Evolutionary conservation across 2,329 filamentous ascomycete species (phyloP), one percentile per base, ranked within the genome.

Genomic region (Nigrospora osmanthi): DNA sequence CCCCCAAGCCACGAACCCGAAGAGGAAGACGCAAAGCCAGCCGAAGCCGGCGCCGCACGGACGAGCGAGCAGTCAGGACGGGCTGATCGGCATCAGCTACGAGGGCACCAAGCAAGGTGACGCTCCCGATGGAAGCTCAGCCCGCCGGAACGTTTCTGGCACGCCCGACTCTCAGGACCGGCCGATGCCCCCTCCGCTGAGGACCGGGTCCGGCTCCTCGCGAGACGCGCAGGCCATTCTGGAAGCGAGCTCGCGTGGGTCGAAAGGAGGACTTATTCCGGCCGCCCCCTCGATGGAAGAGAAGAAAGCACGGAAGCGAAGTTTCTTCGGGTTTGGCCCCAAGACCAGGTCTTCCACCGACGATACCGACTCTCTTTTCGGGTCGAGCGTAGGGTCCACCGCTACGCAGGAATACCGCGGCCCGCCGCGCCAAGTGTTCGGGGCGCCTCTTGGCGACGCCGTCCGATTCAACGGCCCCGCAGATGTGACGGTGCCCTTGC

Each of bases 141-240:
- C 60, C 1, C 64, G 65, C 42, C 53, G 57, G n/a, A 48, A 53
- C 40, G 55, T 53, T 39, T 55, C 53, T 1, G 51, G 47, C 6
- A 59, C 59, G 13, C 60, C 60, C 14, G 60, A 63, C 16, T 47
- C 50, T 23, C 45, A 48, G 14, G 60, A 60, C 11, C 56, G 50
- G 36, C 33, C 60, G 15, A 64, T 65, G 12, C 33, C 15, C 66
- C 72, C 23, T 48, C 55, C 64, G 33, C 62, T 69, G 31, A 70
- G 75, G 49, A 62, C 63, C n/a, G 96, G 96, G 43, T 28, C 96
- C 91, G 1, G 87, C 74, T 1, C 90, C 91, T 4, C 42, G 2
- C 90, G 83, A 47, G 93, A 96, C 59, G 83, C 85, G 14, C 80
- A 87, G 40, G 75, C 89, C 15, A 95, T 97, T 51, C 83, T 90